A percentile compares a stretch with the other conserved stretches of the same genome.
Conservation (phyloP, 495 filamentous ascomycete species). For the Penicillium psychrofluorescens region DNA sequence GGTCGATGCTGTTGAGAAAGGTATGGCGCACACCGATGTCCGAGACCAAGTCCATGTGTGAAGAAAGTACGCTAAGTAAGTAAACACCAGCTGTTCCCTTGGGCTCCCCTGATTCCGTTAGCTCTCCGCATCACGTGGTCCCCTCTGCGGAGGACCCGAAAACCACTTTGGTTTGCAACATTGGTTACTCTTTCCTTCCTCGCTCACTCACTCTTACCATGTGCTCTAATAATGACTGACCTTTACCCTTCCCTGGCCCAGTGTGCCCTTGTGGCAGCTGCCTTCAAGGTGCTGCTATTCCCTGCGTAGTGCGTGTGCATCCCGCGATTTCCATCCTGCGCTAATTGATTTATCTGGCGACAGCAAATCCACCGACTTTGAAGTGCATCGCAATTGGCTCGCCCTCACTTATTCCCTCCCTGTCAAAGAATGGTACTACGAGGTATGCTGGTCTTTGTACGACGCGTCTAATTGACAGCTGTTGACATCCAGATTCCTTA, state of each 20-base stretch:
- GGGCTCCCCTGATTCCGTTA: slow-evolving; percentile 17
- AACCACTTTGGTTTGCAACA: background rate
- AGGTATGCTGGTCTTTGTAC: slow-evolving; percentile 40
- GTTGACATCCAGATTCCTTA: slow-evolving; percentile 15
- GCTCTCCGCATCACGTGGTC: slow-evolving; percentile 13
- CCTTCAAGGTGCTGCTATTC: slow-evolving; percentile 89
- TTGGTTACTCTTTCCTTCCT: background rate
- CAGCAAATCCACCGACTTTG: slow-evolving; percentile 99
- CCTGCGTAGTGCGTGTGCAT: slow-evolving; percentile 77
- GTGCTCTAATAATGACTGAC: slow-evolving; percentile 58
- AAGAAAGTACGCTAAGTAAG: background rate
- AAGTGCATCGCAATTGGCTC: slow-evolving; percentile 97
- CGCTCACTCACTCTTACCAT: slow-evolving; percentile 16
- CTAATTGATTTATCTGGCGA: background rate
- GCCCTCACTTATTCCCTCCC: slow-evolving; percentile 88
- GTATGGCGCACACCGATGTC: slow-evolving; percentile 46
- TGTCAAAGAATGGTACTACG: slow-evolving; percentile 87
- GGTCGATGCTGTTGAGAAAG: slow-evolving; percentile 36
- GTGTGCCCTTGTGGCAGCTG: slow-evolving; percentile 78
- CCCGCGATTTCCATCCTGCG: background rate
- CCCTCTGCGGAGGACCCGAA: slow-evolving; percentile 10
- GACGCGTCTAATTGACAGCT: background rate
- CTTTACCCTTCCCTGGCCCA: slow-evolving; percentile 79
- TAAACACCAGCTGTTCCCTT: slow-evolving; percentile 10
- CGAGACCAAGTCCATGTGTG: slow-evolving; percentile 36